A percentile compares a stretch with the other conserved stretches of the same genome.
phyloP scores from a whole-genome alignment of 2,329 filamentous ascomycete species.

The Cercospora zeae-maydis region DNA sequence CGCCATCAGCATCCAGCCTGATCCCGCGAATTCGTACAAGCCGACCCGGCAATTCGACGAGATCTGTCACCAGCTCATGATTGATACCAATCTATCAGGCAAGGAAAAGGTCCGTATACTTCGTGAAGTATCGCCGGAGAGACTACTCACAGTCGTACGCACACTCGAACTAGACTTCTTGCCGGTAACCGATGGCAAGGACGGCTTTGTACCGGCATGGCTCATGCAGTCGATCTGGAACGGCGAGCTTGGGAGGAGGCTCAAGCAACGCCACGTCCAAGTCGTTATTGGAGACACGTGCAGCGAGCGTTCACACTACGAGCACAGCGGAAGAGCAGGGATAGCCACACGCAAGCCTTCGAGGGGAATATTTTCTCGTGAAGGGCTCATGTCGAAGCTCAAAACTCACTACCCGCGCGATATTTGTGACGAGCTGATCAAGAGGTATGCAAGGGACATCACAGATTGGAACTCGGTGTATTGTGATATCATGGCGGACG shows the following conservation, averaged over 20 bases:
- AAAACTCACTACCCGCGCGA: constrained; percentile 13
- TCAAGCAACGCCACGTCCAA: constrained; percentile 20
- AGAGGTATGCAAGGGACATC: constrained; percentile 15
- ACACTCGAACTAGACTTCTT: constrained; percentile 18
- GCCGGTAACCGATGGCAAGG: constrained; percentile 21
- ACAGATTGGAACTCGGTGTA: constrained; percentile 21
- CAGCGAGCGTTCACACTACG: constrained; percentile 17
- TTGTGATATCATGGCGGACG: constrained; percentile 22
- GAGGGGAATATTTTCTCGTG: constrained; percentile 6
- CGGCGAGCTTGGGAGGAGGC: constrained; percentile 17
- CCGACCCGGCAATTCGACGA: constrained; percentile 17
- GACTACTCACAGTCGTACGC: constrained; percentile 15
- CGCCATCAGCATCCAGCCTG: constrained; percentile 19
- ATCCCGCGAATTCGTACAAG: constrained; percentile 16
- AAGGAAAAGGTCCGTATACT: constrained; percentile 18
- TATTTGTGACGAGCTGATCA: constrained; percentile 16
- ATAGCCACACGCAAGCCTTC: constrained; percentile 5
- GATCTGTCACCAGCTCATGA: constrained; percentile 19
- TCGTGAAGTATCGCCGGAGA: constrained; percentile 16
- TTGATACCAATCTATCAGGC: constrained; percentile 15
- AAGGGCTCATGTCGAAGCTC: constrained; percentile 16
- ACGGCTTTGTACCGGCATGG: constrained; percentile 17
- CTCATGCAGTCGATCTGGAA: constrained; percentile 22
- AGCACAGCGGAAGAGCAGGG: constrained; percentile 3
- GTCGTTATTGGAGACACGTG: constrained; percentile 20